Percentiles rank a stretch among this genome's conserved stretches.
Evolutionary conservation across 1,284 basidiomycete species (phyloP).

Genomic region (Psilocybe mexicana): DNA sequence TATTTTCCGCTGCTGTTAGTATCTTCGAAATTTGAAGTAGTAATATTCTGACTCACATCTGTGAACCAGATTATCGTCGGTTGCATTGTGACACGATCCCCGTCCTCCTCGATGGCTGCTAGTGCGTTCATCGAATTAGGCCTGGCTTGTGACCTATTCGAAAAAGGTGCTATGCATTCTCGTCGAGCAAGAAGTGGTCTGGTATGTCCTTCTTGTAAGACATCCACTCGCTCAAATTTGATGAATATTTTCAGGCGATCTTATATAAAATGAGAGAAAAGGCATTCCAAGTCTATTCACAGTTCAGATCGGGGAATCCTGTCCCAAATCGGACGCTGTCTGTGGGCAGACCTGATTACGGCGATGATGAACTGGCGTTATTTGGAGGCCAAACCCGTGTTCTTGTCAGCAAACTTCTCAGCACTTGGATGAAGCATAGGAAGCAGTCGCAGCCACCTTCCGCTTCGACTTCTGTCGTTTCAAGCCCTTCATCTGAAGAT

Average conservation of each 20-base stretch:
- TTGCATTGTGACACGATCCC: constrained; percentile 54
- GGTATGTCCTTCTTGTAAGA: constrained; percentile 29
- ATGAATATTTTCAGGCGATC: constrained; percentile 38
- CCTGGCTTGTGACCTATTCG: constrained; percentile 55
- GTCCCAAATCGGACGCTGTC: constrained; percentile 36
- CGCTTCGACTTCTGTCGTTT: constrained; percentile 19
- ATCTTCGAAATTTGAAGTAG: not conserved
- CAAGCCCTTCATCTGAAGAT: constrained; percentile 27
- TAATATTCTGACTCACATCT: not conserved
- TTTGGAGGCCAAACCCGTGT: constrained; percentile 63
- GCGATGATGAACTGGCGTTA: constrained; percentile 63
- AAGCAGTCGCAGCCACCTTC: constrained; percentile 17
- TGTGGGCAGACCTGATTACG: constrained; percentile 46
- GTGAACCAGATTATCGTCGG: constrained; percentile 53
- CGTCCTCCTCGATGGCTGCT: constrained; percentile 57
- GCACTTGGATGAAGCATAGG: constrained; percentile 23
- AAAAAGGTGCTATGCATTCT: constrained; percentile 46
- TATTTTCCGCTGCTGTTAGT: constrained; percentile 56
- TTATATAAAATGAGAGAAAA: constrained; percentile 48
- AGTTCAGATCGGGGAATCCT: constrained; percentile 39
- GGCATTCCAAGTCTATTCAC: constrained; percentile 49
- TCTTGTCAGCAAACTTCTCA: constrained; percentile 52
- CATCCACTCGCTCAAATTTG: not conserved
- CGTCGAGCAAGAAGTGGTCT: constrained; percentile 52
- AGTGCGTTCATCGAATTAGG: constrained; percentile 58